Evolutionary conservation across 2,329 filamentous ascomycete species (phyloP).

Genomic region (Curvularia spicifera): DNA sequence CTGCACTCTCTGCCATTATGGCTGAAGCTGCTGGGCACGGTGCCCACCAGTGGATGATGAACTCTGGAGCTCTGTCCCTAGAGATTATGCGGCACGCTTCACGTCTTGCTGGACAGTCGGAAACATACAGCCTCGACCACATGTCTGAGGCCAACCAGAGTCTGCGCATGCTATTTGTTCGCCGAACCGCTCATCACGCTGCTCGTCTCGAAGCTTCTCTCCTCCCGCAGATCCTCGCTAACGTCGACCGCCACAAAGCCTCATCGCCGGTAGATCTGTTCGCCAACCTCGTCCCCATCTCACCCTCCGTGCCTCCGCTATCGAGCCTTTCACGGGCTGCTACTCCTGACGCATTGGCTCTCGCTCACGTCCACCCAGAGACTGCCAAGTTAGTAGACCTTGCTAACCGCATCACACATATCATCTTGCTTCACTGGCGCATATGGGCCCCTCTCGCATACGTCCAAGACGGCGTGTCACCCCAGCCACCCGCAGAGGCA

Average conservation of each 20-base stretch:
- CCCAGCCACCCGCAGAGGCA: neutral
- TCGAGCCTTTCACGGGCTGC: slow-evolving; percentile 25
- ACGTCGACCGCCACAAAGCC: slow-evolving; percentile 39
- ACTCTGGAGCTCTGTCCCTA: slow-evolving; percentile 53
- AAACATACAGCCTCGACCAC: slow-evolving; percentile 42
- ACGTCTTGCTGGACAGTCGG: slow-evolving; percentile 37
- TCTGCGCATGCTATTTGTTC: slow-evolving; percentile 43
- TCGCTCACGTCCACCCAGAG: slow-evolving; percentile 19
- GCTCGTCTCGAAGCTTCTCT: slow-evolving; percentile 37
- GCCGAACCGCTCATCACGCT: slow-evolving; percentile 42
- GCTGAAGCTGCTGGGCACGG: slow-evolving; percentile 37
- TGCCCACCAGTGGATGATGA: slow-evolving; percentile 48
- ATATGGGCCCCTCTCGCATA: slow-evolving; percentile 85
- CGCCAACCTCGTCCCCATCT: slow-evolving; percentile 47
- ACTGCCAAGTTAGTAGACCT: slow-evolving; percentile 65
- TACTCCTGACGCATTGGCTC: slow-evolving; percentile 33
- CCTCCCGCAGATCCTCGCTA: slow-evolving; percentile 36
- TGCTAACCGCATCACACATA: slow-evolving; percentile 78
- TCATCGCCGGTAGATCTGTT: slow-evolving; percentile 54
- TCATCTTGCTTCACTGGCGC: slow-evolving; percentile 86
- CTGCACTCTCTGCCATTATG: slow-evolving; percentile 51
- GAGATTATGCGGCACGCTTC: slow-evolving; percentile 55
- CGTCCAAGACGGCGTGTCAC: slow-evolving; percentile 30
- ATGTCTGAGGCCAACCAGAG: slow-evolving; percentile 47
- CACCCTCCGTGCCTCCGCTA: slow-evolving; percentile 21